Percentiles rank a stretch among this genome's conserved stretches.
phyloP scores from a whole-genome alignment of 2,329 filamentous ascomycete genomes.

The Tolypocladium paradoxum region DNA sequence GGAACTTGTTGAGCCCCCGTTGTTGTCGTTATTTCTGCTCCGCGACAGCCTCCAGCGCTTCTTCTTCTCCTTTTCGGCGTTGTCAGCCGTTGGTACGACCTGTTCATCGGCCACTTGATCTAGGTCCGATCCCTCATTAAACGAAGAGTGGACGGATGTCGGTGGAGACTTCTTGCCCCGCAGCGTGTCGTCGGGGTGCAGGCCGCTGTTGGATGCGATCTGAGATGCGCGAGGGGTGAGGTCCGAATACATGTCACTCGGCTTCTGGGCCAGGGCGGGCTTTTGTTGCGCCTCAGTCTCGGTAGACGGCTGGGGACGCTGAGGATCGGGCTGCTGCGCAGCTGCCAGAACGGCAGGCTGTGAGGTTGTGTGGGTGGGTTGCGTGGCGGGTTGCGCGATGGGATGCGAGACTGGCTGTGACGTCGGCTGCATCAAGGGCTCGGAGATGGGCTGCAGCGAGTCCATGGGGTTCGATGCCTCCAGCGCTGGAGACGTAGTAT shows the following conservation, averaged over 20 bases:
- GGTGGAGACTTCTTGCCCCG: constrained; percentile 63
- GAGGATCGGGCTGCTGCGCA: neutral
- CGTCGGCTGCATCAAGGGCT: neutral
- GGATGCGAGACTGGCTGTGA: neutral
- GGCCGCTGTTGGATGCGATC: constrained; percentile 26
- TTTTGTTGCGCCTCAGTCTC: constrained; percentile 5
- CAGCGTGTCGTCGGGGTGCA: constrained; percentile 38
- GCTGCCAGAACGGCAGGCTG: neutral
- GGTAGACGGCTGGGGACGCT: neutral
- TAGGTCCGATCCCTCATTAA: constrained; percentile 72
- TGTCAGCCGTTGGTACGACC: constrained; percentile 22
- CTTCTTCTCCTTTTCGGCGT: constrained; percentile 57
- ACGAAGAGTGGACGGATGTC: constrained; percentile 64
- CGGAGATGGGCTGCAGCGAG: constrained; percentile 5
- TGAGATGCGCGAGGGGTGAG: constrained; percentile 37
- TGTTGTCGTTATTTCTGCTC: constrained; percentile 44
- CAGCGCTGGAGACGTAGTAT: constrained; percentile 32
- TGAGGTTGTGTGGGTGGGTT: neutral
- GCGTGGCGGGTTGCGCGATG: neutral
- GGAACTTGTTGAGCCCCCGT: constrained; percentile 28
- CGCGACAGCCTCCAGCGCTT: constrained; percentile 64
- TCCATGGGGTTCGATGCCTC: constrained; percentile 39
- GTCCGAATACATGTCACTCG: constrained; percentile 28
- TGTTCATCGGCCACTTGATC: constrained; percentile 57
- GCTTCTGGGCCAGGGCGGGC: constrained; percentile 9